Conservation (phyloP, 2,329 filamentous ascomycete genomes). For the Pseudopithomyces chartarum region DNA sequence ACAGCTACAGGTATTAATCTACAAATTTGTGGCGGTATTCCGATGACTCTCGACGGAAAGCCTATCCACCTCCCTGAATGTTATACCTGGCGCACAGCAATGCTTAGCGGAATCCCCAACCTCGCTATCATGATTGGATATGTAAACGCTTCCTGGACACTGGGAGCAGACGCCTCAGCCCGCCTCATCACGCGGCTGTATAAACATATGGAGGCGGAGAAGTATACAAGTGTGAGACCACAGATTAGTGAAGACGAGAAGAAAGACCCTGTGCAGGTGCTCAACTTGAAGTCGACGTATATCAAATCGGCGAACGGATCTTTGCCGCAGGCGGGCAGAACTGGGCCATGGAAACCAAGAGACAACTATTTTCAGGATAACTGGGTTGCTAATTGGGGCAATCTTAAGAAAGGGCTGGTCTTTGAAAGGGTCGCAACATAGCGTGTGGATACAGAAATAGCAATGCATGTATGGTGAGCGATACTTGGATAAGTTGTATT, state of each 20-base stretch:
- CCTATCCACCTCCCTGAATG: conserved; percentile 53
- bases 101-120: conserved; percentile 69
- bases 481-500: too few relatives aligned
- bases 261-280: conserved; percentile 47
- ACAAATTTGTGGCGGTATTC: conserved; percentile 59
- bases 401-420: conserved; percentile 48
- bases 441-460: conserved; percentile 24
- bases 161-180: conserved; percentile 62
- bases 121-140: conserved; percentile 64
- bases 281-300: conserved; percentile 59
- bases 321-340: conserved; percentile 56
- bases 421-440: conserved; percentile 36
- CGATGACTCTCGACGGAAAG: conserved; percentile 57
- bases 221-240: conserved; percentile 52
- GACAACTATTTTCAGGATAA: conserved; percentile 52
- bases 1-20: conserved; percentile 68
- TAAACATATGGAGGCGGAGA: conserved; percentile 55
- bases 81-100: conserved; percentile 64
- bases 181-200: conserved; percentile 57
- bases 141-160: conserved; percentile 65
- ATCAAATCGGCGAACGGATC: conserved; percentile 46
- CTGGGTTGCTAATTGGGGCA: conserved; percentile 48
- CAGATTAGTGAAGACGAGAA: conserved; percentile 44
- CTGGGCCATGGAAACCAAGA: conserved; percentile 51
- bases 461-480: neutral